Base-by-base conservation (phyloP, 257 asterid genomes). In the Rubia yunnanensis region DNA sequence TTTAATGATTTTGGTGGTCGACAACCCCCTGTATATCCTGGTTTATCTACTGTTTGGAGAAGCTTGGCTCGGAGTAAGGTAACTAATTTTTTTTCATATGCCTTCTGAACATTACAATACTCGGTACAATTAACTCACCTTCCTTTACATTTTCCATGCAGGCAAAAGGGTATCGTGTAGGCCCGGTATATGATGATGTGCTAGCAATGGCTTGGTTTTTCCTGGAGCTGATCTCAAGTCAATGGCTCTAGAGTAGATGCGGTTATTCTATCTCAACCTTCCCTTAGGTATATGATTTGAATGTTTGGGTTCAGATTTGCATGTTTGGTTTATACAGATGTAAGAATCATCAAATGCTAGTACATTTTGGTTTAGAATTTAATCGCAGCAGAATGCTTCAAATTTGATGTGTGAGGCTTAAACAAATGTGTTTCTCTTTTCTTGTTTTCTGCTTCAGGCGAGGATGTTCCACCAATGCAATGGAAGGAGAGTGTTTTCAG, bases 21-120 rank as follows among this genome's bases (percentile, higher is more conserved):
- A 68, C 97, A 89, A 65, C 92, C 94, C 67, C 99, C 99, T 24
- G 99, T 94, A 13, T 94, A 94, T 81, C 97, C 99, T 66, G 99
- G 99, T 72, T 83, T 94, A 74, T 80, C 97, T 76, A 94, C 99
- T 41, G 99, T 94, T 9, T 94, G 99, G 99, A 97, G 99, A 80
- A 94, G 99, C 83, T 83, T 94, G 87, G 99, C 99, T 41, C 99
- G 99, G 77, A 94, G 99, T 79, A 94, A 94, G 99, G 99, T 94
- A 84, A 69, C 26, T 39, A 35, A 35, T 44, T 34, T 27, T 18
- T 24, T 17, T 66, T 11, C n/a, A n/a, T n/a, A n/a, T n/a, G n/a
- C n/a, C n/a, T n/a, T n/a, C n/a, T n/a, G n/a, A 32, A 24, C 13
- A 4, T 61, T 46, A 39, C 26, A 14, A 30, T 41, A 28, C 15